Base-by-base conservation (phyloP, 2,329 filamentous ascomycete genomes). In the Penicillium crustosum region DNA sequence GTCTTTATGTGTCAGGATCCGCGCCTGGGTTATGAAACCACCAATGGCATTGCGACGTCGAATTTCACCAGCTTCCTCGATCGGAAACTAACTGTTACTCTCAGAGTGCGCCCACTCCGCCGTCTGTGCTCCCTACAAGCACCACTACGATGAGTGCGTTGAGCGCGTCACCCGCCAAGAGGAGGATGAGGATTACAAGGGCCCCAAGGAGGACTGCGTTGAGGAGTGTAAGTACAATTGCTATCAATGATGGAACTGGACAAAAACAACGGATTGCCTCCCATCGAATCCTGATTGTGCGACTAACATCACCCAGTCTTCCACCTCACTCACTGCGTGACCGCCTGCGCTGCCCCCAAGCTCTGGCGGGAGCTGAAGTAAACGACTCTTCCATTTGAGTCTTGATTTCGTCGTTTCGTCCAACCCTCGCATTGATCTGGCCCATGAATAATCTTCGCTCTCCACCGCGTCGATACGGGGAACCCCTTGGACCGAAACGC, bases 111-210 rank as follows among this genome's bases (percentile, higher is more conserved):
- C 86, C 79, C 86, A 93, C 77, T 92, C 92, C 65, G 84, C 89
- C 77, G 82, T 90, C 78, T 99, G 94, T 81, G 83, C 88, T 61
- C 88, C 89, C 59, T 85, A 86, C 74, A 99, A 97, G 87, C 93
- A 97, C 84, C 94, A 99, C 85, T 97, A 89, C 78, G 93, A 97
- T 67, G 91, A 97, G 81, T 99, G 94, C 78, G 92, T 93, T 70
- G 93, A 96, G 86, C 92, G 94, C 71, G 94, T 99, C 69, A 91
- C 87, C 61, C 79, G 66, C 70, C 78, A 83, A 74, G 76, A 82
- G 69, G 86, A 91, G 72, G 85, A 89, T 68, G 84, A 88, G 65
- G 86, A 89, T 69, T 83, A 84, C 78, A 86, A 88, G 79, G 88
- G 82, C 55, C 81, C 88, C 70, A 87, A 90, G 72, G 94, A 99